These are phyloP conservation scores for Mallotus repandus DNA, from an alignment of 441 rosid genomes.

Conservation along the genomic window DNA sequence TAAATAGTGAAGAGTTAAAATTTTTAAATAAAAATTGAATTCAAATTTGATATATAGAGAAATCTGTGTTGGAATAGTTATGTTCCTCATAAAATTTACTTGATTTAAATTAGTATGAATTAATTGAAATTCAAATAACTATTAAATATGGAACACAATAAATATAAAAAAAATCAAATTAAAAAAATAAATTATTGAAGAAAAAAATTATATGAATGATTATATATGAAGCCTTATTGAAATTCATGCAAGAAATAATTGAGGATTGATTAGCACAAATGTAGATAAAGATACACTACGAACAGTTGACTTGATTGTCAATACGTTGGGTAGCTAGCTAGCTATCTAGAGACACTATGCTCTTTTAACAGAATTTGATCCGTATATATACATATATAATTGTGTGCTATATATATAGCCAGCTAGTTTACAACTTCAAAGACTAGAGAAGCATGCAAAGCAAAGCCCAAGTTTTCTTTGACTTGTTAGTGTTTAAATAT, in stretches of 20 bases:
- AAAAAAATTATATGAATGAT: not conserved
- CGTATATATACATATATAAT: not conserved
- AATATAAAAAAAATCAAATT: too few species aligned
- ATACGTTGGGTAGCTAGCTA: not conserved
- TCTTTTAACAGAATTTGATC: constrained; percentile 30
- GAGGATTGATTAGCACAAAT: not conserved
- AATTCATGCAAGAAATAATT: not conserved
- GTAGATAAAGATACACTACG: constrained; percentile 12
- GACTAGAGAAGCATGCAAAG: not conserved
- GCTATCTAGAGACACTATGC: not conserved
- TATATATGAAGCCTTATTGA: not conserved
- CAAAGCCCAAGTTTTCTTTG: constrained; percentile 2
- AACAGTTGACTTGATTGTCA: constrained; percentile 37
- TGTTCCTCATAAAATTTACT: too few species aligned
- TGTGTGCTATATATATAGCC: not conserved
- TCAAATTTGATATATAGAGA: too few species aligned
- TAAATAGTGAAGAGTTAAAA: too few species aligned
- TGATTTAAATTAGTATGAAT: too few species aligned
- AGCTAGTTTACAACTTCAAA: not conserved
- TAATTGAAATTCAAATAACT: too few species aligned
- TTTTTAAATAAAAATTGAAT: too few species aligned
- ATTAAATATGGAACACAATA: too few species aligned
- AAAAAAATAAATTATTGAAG: too few species aligned
- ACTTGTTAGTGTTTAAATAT: constrained; percentile 1
- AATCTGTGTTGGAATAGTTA: too few species aligned